These are phyloP conservation scores for Wallemia hederae DNA, from an alignment of 1,284 basidiomycete genomes.

Conservation along the genomic window DNA sequence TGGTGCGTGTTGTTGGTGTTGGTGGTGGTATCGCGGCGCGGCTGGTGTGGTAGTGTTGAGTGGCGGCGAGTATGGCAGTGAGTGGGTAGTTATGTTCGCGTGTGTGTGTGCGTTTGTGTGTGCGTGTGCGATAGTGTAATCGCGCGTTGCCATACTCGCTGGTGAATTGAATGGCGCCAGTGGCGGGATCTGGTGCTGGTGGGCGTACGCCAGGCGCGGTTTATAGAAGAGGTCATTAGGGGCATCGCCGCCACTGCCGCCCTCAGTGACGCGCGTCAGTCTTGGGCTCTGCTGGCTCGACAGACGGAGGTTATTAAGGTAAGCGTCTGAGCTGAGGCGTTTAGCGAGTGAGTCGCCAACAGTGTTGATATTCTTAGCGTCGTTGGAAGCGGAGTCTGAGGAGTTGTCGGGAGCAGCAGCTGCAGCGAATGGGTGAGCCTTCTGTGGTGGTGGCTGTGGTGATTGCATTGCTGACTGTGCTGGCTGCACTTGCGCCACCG, in stretches of 20 bases:
- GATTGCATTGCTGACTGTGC: no score
- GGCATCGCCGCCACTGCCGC: neutral
- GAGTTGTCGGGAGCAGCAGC: neutral
- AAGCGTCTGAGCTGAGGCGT: neutral
- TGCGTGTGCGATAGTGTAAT: neutral
- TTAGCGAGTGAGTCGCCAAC: neutral
- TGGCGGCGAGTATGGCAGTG: no score
- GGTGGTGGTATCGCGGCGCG: neutral
- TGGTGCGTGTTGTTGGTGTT: no score
- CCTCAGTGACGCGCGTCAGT: neutral
- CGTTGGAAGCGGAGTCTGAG: no score
- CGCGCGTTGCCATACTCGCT: no score
- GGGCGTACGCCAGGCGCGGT: no score
- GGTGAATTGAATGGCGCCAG: no score
- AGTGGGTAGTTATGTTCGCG: no score
- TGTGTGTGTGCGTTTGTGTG: neutral
- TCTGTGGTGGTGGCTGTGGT: no score
- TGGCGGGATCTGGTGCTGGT: no score
- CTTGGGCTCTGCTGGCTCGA: neutral
- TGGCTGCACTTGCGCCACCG: no score
- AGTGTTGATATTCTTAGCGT: neutral
- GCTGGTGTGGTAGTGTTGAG: no score
- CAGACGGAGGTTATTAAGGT: neutral
- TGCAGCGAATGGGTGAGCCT: neutral
- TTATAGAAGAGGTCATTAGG: neutral